Conservation (phyloP, 352 stramenopile genomes). For the Labyrinthula sp. region DNA sequence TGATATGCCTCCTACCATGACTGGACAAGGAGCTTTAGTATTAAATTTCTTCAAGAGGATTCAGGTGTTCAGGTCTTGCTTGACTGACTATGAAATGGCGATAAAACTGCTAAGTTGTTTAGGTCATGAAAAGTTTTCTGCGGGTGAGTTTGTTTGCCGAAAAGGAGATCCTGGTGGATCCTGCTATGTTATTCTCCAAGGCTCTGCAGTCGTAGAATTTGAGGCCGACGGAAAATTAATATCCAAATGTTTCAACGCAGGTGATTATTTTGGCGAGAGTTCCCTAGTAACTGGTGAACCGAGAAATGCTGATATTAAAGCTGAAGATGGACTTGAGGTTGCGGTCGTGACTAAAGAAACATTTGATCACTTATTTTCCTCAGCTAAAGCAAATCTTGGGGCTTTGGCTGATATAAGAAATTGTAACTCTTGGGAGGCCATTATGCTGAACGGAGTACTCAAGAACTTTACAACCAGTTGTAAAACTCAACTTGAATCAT, state of each 20-base stretch:
- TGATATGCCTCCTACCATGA: slow-evolving; percentile 51
- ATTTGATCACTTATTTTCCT: slow-evolving; percentile 52
- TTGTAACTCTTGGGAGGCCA: slow-evolving; percentile 50
- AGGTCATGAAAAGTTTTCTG: slow-evolving; percentile 43
- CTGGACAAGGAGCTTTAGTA: no score
- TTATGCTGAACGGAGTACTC: slow-evolving; percentile 48
- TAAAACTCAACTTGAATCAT: slow-evolving; percentile 50
- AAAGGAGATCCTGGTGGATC: slow-evolving; percentile 42
- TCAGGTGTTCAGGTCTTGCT: no score
- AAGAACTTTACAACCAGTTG: slow-evolving; percentile 45
- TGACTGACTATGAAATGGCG: no score
- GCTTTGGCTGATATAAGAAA: slow-evolving; percentile 46
- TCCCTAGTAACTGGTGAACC: slow-evolving; percentile 46
- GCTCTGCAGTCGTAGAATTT: slow-evolving; percentile 2
- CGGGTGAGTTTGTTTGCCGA: slow-evolving; percentile 42
- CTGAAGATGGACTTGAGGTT: slow-evolving; percentile 47
- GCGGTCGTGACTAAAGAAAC: slow-evolving; percentile 40
- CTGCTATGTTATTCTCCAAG: slow-evolving; percentile 49
- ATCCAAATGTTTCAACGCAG: slow-evolving; percentile 45
- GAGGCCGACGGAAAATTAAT: slow-evolving; percentile 20
- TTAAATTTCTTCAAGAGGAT: no score
- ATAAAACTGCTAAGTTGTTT: no score
- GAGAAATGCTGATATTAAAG: slow-evolving; percentile 45
- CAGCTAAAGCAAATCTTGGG: slow-evolving; percentile 47
- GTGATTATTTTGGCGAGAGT: slow-evolving; percentile 56